These are phyloP conservation scores for Yamadazyma kanchanaburiensis DNA, from an alignment of 1,139 yeast species.

Conservation along the genomic window DNA sequence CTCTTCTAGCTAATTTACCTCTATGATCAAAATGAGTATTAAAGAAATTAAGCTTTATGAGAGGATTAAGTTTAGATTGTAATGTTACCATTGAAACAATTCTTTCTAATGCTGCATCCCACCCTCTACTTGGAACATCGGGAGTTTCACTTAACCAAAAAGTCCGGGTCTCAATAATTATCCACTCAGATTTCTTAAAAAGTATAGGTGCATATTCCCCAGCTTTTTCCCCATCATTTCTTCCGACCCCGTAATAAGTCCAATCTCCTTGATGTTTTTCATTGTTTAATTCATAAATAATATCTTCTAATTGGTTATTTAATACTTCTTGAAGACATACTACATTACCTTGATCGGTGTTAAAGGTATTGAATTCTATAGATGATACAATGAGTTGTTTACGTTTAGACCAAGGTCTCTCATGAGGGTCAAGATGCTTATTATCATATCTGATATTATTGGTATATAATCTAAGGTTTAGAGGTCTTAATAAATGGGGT, in stretches of 20 bases:
- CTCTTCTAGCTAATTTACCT: slow-evolving; percentile 45
- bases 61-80: slow-evolving; percentile 24
- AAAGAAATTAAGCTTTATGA: slow-evolving; percentile 37
- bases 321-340: slow-evolving; percentile 58
- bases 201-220: slow-evolving; percentile 38
- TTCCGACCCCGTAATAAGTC: slow-evolving; percentile 32
- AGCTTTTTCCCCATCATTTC: slow-evolving; percentile 27
- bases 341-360: slow-evolving; percentile 28
- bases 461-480: slow-evolving; percentile 43
- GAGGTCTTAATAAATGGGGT: slow-evolving; percentile 12
- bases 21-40: slow-evolving; percentile 60
- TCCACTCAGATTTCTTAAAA: slow-evolving; percentile 28
- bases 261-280: slow-evolving; percentile 22
- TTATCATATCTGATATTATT: slow-evolving; percentile 54
- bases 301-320: slow-evolving; percentile 48
- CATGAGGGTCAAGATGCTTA: slow-evolving; percentile 25
- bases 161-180: slow-evolving; percentile 24
- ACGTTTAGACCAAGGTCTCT: slow-evolving; percentile 44
- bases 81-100: slow-evolving; percentile 47
- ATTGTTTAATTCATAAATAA: slow-evolving; percentile 31
- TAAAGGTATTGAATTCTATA: slow-evolving; percentile 32
- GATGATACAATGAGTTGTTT: slow-evolving; percentile 31
- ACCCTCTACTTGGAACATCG: slow-evolving; percentile 34
- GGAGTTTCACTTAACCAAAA: slow-evolving; percentile 34
- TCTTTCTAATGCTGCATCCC: slow-evolving; percentile 55